Evolutionary conservation across 148 eudicot genomes (phyloP), one percentile per base, ranked within the genome.

Genomic region (Persicaria tinctoria): DNA sequence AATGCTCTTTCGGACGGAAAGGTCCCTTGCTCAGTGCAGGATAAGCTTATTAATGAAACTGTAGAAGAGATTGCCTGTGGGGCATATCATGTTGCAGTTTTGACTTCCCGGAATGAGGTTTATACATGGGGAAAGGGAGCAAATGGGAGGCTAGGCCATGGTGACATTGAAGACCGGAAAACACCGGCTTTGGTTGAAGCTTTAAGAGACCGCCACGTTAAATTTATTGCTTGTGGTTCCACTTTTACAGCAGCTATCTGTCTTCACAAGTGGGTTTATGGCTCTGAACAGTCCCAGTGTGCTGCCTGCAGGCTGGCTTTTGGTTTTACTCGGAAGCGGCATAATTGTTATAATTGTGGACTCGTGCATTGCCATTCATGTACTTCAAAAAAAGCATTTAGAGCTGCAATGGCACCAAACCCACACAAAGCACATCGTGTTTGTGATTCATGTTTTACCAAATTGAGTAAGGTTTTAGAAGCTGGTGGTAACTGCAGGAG

Each of bases 111-210:
- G 75, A 92, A 92, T 62, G 98, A 94, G 84, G 98, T 94, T 60
- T 90, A 87, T 82, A 91, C 98, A 1, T 94, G 98, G 98, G 98
- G 98, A 17, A 94, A 94, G 80, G 98, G 98, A 78, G 97, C 97
- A 60, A 94, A 94, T 78, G 98, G 98, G 73, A 90, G 98, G 84
- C 80, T 94, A 74, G 98, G 98, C 49, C 97, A 91, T 80, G 98
- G 98, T 59, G 97, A 94, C 79, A 76, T 84, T 70, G 98, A 94
- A 83, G 98, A 94, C 79, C 82, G 91, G 54, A 94, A 94, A 81
- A 73, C 84, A 18, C 98, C 98, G 8, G 86, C 92, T 14, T 57
- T 91, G 78, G 93, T 92, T 45, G 98, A 94, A 78, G 84, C 96
- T n/a, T 82, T 94, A 59, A 94, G 87, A 76, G 98, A 94, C 73